Base-by-base conservation (phyloP, 257 asterid species). In the Avicennia marina region DNA sequence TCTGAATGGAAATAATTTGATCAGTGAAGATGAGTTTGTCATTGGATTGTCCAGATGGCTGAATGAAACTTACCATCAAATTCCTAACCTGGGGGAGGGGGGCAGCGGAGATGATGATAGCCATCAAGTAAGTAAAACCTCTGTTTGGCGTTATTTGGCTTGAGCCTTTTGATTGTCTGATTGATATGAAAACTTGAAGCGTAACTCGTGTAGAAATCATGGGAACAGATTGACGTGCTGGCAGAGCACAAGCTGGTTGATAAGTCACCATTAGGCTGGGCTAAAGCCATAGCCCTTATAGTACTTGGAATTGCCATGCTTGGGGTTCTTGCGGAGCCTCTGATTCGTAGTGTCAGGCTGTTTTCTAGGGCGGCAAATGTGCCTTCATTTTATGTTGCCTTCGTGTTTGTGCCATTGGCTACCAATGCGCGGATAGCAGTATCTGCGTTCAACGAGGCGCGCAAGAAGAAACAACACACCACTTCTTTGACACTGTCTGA, bases 401-500 rank as follows among this genome's bases (percentile, higher is more conserved):
- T 77, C 46, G 66, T 74, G 7, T 46, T 77, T 1, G 73, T 77
- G 46, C 84, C 87, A 6, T 49, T 74, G 50, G 81, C 84, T 33
- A 65, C 87, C 54, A 76, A 74, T 66, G 83, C 87, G 4, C 63
- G 77, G 46, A 22, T 79, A 42, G 67, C 77, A 36, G 53, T 68
- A 25, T 77, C 83, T 22, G 70, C 76, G 19, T 63, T 80, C 56
- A 50, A 7, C 0, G 77, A 76, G 58, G 75, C 69, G 4, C 62
- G 75, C 10, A 41, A 20, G 56, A 71, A 71, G 77, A 74, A 63
- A 61, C 47, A 8, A 7, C 58, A 64, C 38, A 66, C 68, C 20
- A 80, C 64, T 54, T 80, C 87, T 18, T 73, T 77, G 72, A 71
- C 74, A 68, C 56, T 80, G 42, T 80, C 78, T 0, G 87, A 80